phyloP scores from a whole-genome alignment of 192 early-diverging fungal genomes.

The Dimargaris xerosporica region DNA sequence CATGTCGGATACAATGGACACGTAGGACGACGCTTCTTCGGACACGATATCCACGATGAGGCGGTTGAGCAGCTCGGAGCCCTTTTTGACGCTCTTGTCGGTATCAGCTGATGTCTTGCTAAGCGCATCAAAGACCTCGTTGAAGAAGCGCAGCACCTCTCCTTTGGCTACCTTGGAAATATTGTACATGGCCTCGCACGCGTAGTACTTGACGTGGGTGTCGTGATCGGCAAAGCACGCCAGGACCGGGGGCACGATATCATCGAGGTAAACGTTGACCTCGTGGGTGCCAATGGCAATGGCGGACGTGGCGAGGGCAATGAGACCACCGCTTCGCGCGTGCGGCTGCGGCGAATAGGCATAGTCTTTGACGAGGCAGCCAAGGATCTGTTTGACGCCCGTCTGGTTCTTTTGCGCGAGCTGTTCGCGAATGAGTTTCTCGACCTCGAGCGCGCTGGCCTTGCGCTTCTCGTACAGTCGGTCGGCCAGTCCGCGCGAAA shows the following conservation, averaged over 20 bases:
- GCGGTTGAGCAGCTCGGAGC: slow-evolving; percentile 83
- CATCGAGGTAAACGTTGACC: slow-evolving; percentile 46
- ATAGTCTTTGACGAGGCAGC: slow-evolving; percentile 70
- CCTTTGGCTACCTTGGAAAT: slow-evolving; percentile 90
- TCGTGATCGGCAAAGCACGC: slow-evolving; percentile 87
- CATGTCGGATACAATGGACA: slow-evolving; percentile 10
- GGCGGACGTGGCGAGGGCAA: slow-evolving; percentile 73
- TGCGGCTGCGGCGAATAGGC: slow-evolving; percentile 75
- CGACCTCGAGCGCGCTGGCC: slow-evolving; percentile 77
- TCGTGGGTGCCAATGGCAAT: slow-evolving; percentile 69
- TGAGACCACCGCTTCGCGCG: slow-evolving; percentile 83
- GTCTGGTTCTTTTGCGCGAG: slow-evolving; percentile 33
- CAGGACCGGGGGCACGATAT: slow-evolving; percentile 86
- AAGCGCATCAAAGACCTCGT: slow-evolving; percentile 94
- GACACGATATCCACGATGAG: slow-evolving; percentile 95
- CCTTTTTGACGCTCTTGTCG: slow-evolving; percentile 84
- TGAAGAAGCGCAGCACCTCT: slow-evolving; percentile 80
- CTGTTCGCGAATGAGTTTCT: slow-evolving; percentile 60
- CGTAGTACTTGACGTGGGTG: slow-evolving; percentile 90
- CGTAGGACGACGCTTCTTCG: slow-evolving; percentile 68
- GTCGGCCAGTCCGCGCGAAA: slow-evolving; percentile 69
- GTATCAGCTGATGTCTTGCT: slow-evolving; percentile 81
- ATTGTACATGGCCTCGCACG: slow-evolving; percentile 97
- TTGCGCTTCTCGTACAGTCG: slow-evolving; percentile 92
- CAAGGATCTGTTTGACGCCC: slow-evolving; percentile 54